Percentiles rank a stretch among this genome's conserved stretches.
phyloP scores from a whole-genome alignment of 2,329 filamentous ascomycete species.

The Fusarium guadeloupense region DNA sequence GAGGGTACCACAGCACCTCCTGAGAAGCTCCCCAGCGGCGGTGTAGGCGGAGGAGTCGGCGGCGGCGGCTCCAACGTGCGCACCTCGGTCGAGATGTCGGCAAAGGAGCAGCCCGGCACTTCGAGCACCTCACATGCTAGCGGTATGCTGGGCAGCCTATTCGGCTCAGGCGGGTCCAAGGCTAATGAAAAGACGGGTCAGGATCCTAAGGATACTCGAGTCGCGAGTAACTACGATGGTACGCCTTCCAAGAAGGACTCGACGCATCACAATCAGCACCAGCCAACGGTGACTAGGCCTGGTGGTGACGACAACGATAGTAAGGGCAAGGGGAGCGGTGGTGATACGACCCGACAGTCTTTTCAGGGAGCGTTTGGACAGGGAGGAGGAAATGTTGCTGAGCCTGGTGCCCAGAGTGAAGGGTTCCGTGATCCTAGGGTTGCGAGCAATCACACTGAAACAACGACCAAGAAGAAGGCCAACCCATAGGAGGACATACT shows the following conservation, averaged over 20 bases:
- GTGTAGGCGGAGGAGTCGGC: conserved; percentile 47
- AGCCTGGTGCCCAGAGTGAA: conserved; percentile 14
- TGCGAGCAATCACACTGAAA: conserved; percentile 32
- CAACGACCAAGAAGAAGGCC: conserved; percentile 9
- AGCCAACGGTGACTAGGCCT: conserved; percentile 20
- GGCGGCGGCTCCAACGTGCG: conserved; percentile 44
- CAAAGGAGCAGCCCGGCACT: conserved; percentile 16
- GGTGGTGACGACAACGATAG: background rate
- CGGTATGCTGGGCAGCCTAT: conserved; percentile 32
- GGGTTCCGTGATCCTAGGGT: conserved; percentile 19
- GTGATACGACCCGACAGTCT: background rate
- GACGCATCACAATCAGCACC: conserved; percentile 14
- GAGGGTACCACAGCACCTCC: conserved; percentile 35
- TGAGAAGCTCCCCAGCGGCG: conserved; percentile 48
- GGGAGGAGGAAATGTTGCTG: conserved; percentile 17
- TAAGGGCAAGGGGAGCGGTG: conserved; percentile 1
- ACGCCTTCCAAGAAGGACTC: conserved; percentile 21
- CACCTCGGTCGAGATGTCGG: conserved; percentile 40
- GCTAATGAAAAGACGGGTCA: conserved; percentile 10
- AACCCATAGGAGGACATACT: background rate
- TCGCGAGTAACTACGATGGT: conserved; percentile 28
- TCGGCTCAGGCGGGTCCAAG: conserved; percentile 38
- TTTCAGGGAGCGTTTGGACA: conserved; percentile 16
- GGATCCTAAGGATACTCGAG: conserved; percentile 32
- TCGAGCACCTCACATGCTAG: conserved; percentile 16